Evolutionary conservation across 192 early-diverging fungal species (phyloP).

Genomic region (Coemansia sp.): DNA sequence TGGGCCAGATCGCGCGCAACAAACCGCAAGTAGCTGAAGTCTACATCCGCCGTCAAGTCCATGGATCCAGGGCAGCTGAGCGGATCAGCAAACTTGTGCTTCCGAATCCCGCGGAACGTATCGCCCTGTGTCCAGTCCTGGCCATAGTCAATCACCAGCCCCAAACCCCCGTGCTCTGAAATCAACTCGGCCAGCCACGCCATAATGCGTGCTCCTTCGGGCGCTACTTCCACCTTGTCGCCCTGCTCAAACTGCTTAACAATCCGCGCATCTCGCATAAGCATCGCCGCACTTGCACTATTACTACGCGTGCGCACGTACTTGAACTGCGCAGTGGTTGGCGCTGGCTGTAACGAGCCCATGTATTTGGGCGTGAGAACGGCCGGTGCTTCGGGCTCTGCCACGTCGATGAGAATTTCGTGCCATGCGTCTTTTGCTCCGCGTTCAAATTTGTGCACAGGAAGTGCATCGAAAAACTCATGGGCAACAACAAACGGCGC

Average conservation of each 20-base stretch:
- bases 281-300: slow-evolving; percentile 55
- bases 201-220: slow-evolving; percentile 70
- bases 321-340: slow-evolving; percentile 68
- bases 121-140: slow-evolving; percentile 71
- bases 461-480: slow-evolving; percentile 97
- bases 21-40: slow-evolving; percentile 75
- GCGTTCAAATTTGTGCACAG: slow-evolving; percentile 74
- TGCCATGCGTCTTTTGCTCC: slow-evolving; percentile 76
- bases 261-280: slow-evolving; percentile 44
- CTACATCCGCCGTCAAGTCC: slow-evolving; percentile 92
- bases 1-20: slow-evolving; percentile 54
- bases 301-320: slow-evolving; percentile 64
- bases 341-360: not conserved
- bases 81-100: slow-evolving; percentile 76
- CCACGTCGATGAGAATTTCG: slow-evolving; percentile 84
- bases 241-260: slow-evolving; percentile 63
- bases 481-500: slow-evolving; percentile 80
- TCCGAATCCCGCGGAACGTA: slow-evolving; percentile 81
- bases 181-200: slow-evolving; percentile 71
- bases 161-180: slow-evolving; percentile 64
- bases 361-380: not conserved
- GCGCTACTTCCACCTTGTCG: slow-evolving; percentile 79
- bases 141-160: slow-evolving; percentile 89
- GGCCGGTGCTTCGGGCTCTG: slow-evolving; percentile 49
- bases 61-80: slow-evolving; percentile 78